Conservation (phyloP, 2,329 filamentous ascomycete species). For the Colletotrichum sublineola region DNA sequence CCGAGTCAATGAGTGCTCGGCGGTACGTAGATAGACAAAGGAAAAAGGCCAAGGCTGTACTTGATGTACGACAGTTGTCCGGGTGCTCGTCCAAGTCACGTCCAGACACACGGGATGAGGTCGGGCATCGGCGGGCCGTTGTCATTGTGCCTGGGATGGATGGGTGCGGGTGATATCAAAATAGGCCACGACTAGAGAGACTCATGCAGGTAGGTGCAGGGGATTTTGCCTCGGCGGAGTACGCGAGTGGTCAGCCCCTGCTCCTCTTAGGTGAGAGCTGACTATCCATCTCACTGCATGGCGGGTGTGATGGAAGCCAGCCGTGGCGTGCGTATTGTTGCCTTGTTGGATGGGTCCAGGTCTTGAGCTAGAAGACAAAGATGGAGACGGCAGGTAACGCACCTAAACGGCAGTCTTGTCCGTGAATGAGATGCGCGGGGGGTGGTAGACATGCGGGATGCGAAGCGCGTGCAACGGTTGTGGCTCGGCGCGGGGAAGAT, state of each 20-base stretch:
- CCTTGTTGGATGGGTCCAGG: constrained; percentile 20
- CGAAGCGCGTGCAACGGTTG: constrained; percentile 39
- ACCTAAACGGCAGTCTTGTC: constrained; percentile 5
- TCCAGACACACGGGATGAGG: constrained; percentile 13
- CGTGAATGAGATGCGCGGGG: constrained; percentile 22
- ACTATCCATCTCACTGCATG: constrained; percentile 30
- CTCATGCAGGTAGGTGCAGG: constrained; percentile 25
- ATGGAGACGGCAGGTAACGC: constrained; percentile 31
- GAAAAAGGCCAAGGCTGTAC: neutral
- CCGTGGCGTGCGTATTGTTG: constrained; percentile 18
- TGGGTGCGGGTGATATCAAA: constrained; percentile 31
- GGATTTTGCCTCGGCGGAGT: constrained; percentile 10
- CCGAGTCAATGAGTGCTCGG: neutral
- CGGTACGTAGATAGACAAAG: neutral
- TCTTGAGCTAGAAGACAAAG: neutral
- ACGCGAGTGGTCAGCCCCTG: constrained; percentile 11
- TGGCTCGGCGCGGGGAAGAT: constrained; percentile 21
- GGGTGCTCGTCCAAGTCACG: neutral
- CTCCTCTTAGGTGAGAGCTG: constrained; percentile 11
- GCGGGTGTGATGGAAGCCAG: neutral
- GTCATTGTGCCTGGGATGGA: constrained; percentile 19
- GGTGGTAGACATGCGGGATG: constrained; percentile 36
- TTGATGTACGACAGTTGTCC: too few species aligned
- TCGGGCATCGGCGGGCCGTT: constrained; percentile 33
- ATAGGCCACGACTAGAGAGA: constrained; percentile 30